phyloP scores from a whole-genome alignment of 306 rosid genomes.

The Begonia fuchsioides region DNA sequence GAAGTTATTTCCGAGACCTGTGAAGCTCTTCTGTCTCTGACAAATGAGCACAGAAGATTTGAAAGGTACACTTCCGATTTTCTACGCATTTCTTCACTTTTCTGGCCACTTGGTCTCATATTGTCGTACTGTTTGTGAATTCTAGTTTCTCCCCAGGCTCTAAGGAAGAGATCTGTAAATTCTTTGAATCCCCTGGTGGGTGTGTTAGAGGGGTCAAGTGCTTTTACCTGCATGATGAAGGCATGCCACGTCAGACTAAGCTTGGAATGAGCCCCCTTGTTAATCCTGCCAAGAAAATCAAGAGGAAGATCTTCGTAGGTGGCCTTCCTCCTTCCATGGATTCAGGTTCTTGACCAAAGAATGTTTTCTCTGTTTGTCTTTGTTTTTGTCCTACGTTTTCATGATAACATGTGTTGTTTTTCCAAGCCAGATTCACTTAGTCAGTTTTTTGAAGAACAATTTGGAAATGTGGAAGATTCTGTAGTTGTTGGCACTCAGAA shows the following conservation, averaged over 20 bases:
- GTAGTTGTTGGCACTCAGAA: constrained; percentile 14
- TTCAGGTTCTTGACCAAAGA: constrained; percentile 13
- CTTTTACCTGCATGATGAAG: constrained; percentile 17
- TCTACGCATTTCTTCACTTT: background rate
- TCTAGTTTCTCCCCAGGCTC: constrained; percentile 12
- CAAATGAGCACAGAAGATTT: constrained; percentile 6
- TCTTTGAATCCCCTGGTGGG: constrained; percentile 21
- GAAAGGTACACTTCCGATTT: constrained; percentile 13
- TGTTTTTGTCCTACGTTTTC: background rate
- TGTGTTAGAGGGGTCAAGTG: constrained; percentile 24
- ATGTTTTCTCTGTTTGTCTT: no score
- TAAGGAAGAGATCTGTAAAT: constrained; percentile 18
- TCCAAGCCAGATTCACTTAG: constrained; percentile 13
- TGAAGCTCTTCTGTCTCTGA: constrained; percentile 9
- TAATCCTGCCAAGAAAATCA: constrained; percentile 2
- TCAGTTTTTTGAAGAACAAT: constrained; percentile 20
- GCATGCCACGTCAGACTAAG: constrained; percentile 6
- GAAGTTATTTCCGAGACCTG: constrained; percentile 7
- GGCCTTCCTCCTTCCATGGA: constrained; percentile 21
- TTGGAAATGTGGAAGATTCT: constrained; percentile 26
- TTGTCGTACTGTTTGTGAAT: constrained; percentile 6
- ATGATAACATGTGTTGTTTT: background rate
- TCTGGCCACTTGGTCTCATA: constrained; percentile 6
- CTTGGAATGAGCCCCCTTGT: constrained; percentile 3
- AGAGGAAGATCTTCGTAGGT: constrained; percentile 21